A percentile compares a stretch with the other conserved stretches of the same genome.
Conservation (phyloP, 1,284 basidiomycete species). For the Papiliotrema flavescens region DNA sequence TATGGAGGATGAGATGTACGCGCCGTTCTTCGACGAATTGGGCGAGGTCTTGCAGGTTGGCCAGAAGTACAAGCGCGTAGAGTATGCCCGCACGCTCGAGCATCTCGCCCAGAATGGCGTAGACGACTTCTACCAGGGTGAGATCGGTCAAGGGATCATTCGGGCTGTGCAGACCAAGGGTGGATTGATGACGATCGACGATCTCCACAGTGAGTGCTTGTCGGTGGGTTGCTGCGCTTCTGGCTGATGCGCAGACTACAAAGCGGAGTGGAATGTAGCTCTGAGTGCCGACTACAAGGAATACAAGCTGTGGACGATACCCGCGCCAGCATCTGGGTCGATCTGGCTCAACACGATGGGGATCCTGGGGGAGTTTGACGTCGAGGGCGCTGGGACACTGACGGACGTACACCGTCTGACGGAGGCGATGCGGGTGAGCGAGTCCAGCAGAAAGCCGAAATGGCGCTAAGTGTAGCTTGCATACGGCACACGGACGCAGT, state of each 20-base stretch:
- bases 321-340: constrained; percentile 42
- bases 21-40: constrained; percentile 15
- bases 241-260: constrained; percentile 24
- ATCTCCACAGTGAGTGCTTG: constrained; percentile 23
- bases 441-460: background rate
- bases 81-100: constrained; percentile 33
- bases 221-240: background rate
- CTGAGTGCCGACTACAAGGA: constrained; percentile 26
- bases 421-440: constrained; percentile 32
- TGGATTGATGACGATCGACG: constrained; percentile 37
- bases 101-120: constrained; percentile 33
- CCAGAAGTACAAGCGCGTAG: constrained; percentile 10
- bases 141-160: constrained; percentile 32
- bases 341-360: constrained; percentile 36
- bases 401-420: constrained; percentile 29
- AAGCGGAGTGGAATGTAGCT: constrained; percentile 22
- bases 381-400: constrained; percentile 11
- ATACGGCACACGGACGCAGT: constrained; percentile 19
- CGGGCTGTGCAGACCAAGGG: constrained; percentile 24
- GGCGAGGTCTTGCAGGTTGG: constrained; percentile 26
- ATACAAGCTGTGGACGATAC: constrained; percentile 29
- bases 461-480: constrained; percentile 11
- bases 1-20: constrained; percentile 12
- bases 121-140: constrained; percentile 35
- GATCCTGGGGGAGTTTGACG: constrained; percentile 23